Conservation (phyloP, 331 rosid genomes). For the Quercus lobata region DNA sequence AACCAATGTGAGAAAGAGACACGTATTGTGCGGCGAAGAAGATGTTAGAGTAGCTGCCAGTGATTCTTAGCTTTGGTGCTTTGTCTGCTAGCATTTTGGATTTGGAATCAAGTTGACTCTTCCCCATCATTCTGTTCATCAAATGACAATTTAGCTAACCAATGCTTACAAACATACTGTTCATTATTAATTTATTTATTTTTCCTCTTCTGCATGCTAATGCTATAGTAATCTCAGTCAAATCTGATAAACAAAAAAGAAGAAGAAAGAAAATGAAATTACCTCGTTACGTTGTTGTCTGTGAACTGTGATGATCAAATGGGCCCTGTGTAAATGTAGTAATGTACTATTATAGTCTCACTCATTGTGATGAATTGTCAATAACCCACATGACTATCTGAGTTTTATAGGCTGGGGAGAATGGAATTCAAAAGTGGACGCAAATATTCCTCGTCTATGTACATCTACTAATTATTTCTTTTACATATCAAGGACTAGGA, state of each 20-base stretch:
- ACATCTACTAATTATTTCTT: background rate
- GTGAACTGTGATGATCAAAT: background rate
- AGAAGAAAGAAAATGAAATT: no score
- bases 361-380: background rate
- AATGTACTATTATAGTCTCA: background rate
- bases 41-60: conserved; percentile 45
- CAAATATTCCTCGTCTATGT: background rate
- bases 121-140: conserved; percentile 16
- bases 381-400: background rate
- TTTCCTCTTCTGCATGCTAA: background rate
- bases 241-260: background rate
- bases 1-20: conserved; percentile 60
- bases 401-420: background rate
- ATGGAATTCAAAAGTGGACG: background rate
- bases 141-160: conserved; percentile 37
- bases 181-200: background rate
- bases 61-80: conserved; percentile 28
- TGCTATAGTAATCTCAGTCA: background rate
- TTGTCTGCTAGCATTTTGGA: conserved; percentile 72
- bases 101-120: conserved; percentile 52
- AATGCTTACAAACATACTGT: conserved; percentile 20
- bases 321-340: background rate
- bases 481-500: background rate
- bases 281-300: background rate
- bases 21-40: conserved; percentile 76